Evolutionary conservation across 1,284 basidiomycete species (phyloP), one percentile per base, ranked within the genome.

Genomic region (Tylopilus sp.): DNA sequence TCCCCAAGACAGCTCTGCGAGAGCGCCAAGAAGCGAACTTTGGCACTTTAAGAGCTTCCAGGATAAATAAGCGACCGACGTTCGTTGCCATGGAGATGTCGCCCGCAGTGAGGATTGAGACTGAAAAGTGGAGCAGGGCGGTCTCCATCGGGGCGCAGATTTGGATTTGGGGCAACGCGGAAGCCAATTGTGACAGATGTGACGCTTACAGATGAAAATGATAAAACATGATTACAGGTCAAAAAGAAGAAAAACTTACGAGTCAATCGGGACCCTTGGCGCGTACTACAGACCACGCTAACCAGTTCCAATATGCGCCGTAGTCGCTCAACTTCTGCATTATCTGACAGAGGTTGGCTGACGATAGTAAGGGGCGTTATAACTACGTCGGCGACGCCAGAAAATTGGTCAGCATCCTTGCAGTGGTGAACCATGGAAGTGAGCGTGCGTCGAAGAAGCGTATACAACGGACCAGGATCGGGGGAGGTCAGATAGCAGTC

Each of bases 401-500:
- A 77, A 71, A 94, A 93, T 61, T 90, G 86, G 26, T 91, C 89
- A 0, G 90, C 77, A 26, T 83, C 83, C 65, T 91, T 90, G 70
- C 91, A 91, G 74, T 96, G 94, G 75, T 96, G 95, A 7, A 93
- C 87, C 22, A 95, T 80, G 0, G 95, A 91, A 0, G 93, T 96
- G 7, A 94, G 78, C 4, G 91, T 82, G n/a, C 93, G 87, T 8
- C 91, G 88, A 33, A 93, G 72, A 22, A 93, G 83, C 0, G 82
- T 87, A 64, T 83, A 84, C 0, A 87, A 84, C 12, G 74, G 68
- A n/a, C 84, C 83, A 1, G 84, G 77, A 13, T 80, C 73, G n/a
- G 82, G 79, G 39, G 76, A 71, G 3, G 74, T 76, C n/a, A 93
- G 77, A 73, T 91, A 83, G 65, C 81, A 84, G 6, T 80, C 74